Conservation (phyloP, 1,139 yeast species). For the Hemisphaericaspora subhashii region DNA sequence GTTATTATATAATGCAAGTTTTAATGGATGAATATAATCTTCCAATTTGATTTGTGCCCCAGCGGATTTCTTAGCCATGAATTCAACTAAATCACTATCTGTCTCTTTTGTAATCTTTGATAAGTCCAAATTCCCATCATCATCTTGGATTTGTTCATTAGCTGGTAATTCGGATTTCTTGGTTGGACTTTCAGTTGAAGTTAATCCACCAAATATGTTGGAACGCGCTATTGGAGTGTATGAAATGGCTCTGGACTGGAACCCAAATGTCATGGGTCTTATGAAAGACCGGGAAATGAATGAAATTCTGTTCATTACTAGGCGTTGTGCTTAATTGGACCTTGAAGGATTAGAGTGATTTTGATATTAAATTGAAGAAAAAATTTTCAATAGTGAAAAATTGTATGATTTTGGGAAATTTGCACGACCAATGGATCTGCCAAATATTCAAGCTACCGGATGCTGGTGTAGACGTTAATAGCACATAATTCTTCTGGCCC, state of each 20-base stretch:
- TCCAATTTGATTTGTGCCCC: slow-evolving; percentile 30
- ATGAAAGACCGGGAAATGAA: slow-evolving; percentile 10
- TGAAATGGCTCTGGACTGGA: slow-evolving; percentile 5
- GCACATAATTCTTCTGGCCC: too few species aligned
- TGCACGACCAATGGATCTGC: background rate
- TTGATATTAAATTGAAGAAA: slow-evolving; percentile 7
- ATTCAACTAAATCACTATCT: slow-evolving; percentile 37
- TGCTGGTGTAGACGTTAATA: too few species aligned
- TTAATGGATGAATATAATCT: slow-evolving; percentile 67
- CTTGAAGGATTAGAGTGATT: too few species aligned
- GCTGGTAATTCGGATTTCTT: slow-evolving; percentile 8
- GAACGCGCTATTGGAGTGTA: slow-evolving; percentile 4
- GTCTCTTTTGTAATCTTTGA: slow-evolving; percentile 25
- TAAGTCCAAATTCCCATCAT: slow-evolving; percentile 8
- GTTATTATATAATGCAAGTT: slow-evolving; percentile 59
- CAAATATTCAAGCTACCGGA: too few species aligned
- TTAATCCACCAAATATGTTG: slow-evolving; percentile 11
- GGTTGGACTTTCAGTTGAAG: slow-evolving; percentile 8
- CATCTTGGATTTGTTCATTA: slow-evolving; percentile 1
- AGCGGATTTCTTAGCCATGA: slow-evolving; percentile 31
- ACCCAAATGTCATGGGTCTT: slow-evolving; percentile 1
- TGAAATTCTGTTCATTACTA: slow-evolving; percentile 11
- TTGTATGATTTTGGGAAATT: background rate
- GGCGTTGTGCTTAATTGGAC: too few species aligned
- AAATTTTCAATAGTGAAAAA: slow-evolving; percentile 5